These are phyloP conservation scores for Stagonosporopsis chrysanthemi DNA, from an alignment of 2,329 filamentous ascomycete genomes.

Conservation along the genomic window DNA sequence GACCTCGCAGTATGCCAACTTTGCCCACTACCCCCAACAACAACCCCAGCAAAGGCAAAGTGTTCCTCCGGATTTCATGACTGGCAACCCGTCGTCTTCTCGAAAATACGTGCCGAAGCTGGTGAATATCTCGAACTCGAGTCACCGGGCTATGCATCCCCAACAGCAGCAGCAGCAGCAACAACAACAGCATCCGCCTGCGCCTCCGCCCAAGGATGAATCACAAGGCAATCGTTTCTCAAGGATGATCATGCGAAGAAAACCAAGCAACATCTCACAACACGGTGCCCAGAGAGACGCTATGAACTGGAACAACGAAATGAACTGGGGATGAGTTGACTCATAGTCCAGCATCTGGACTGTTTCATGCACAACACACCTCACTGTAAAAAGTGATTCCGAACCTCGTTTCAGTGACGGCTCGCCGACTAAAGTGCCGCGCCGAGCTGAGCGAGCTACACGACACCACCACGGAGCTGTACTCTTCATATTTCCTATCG, in stretches of 20 bases:
- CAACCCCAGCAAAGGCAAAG: conserved; percentile 39
- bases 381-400: conserved; percentile 51
- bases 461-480: conserved; percentile 46
- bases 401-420: conserved; percentile 41
- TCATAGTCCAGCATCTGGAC: background rate
- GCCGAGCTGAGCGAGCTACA: conserved; percentile 41
- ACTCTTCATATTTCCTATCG: conserved; percentile 32
- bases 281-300: conserved; percentile 44
- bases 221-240: conserved; percentile 45
- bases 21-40: conserved; percentile 36
- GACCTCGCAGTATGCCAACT: conserved; percentile 45
- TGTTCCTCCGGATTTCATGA: conserved; percentile 46
- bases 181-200: conserved; percentile 44
- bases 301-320: conserved; percentile 46
- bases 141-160: conserved; percentile 35
- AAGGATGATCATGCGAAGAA: conserved; percentile 45
- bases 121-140: conserved; percentile 43
- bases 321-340: conserved; percentile 43
- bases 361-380: conserved; percentile 2
- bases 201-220: conserved; percentile 47
- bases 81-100: conserved; percentile 30
- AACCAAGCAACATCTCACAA: conserved; percentile 49
- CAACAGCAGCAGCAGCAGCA: conserved; percentile 38
- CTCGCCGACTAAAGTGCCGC: conserved; percentile 5
- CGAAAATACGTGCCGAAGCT: conserved; percentile 46